Evolutionary conservation across 1,284 basidiomycete genomes (phyloP).

Genomic region (Meira miltonrushii): DNA sequence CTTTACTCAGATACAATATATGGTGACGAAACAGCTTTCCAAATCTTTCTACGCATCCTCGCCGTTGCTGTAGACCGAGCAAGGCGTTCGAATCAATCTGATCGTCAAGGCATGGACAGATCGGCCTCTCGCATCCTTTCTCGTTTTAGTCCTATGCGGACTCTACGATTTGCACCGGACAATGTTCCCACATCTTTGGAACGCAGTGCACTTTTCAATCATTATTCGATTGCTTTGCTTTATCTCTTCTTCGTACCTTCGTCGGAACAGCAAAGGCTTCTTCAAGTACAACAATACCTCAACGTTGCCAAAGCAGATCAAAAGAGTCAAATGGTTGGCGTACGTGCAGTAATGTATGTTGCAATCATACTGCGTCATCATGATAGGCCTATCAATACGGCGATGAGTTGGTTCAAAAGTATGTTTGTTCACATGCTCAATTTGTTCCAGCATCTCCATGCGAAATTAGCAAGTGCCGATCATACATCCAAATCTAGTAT

Average conservation of each 20-base stretch:
- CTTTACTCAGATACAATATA: constrained; percentile 35
- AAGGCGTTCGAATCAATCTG: constrained; percentile 16
- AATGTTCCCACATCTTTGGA: constrained; percentile 59
- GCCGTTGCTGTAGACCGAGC: constrained; percentile 58
- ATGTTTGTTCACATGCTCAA: constrained; percentile 62
- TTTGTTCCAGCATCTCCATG: constrained; percentile 57
- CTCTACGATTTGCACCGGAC: constrained; percentile 55
- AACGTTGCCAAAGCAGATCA: constrained; percentile 66
- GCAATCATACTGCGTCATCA: constrained; percentile 66
- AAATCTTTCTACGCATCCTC: constrained; percentile 73
- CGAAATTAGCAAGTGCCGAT: not conserved
- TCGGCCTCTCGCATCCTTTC: constrained; percentile 70
- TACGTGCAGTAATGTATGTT: constrained; percentile 74
- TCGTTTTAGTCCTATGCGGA: constrained; percentile 70
- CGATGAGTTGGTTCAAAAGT: constrained; percentile 66
- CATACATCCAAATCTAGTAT: not conserved
- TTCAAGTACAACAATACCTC: constrained; percentile 65
- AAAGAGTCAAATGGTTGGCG: constrained; percentile 66
- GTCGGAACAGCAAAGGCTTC: constrained; percentile 60
- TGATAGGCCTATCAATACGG: constrained; percentile 59
- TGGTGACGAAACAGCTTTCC: constrained; percentile 66
- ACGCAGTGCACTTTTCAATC: constrained; percentile 78
- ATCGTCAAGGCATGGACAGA: constrained; percentile 34
- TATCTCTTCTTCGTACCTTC: constrained; percentile 68
- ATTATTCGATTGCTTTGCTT: constrained; percentile 72